Evolutionary conservation across 2,329 filamentous ascomycete species (phyloP).

Genomic region (Reticulascus tulasneorum): DNA sequence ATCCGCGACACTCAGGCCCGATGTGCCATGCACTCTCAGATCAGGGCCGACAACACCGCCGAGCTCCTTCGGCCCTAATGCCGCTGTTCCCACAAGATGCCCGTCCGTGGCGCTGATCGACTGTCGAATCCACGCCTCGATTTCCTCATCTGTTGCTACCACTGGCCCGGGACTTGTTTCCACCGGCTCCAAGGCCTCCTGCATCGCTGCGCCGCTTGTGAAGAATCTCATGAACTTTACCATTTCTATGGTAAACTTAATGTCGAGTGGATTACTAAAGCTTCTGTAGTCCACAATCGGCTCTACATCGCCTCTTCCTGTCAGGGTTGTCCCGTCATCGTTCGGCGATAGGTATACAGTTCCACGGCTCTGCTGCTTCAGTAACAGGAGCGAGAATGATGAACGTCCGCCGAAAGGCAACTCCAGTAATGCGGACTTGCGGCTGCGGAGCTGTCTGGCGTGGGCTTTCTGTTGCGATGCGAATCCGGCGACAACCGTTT

Average conservation of each 20-base stretch:
- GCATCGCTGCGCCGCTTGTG: constrained; percentile 21
- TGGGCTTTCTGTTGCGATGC: constrained; percentile 20
- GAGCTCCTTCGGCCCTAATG: constrained; percentile 36
- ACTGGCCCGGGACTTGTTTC: constrained; percentile 15
- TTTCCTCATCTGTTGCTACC: neutral
- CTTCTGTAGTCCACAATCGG: constrained; percentile 31
- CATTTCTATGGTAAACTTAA: constrained; percentile 20
- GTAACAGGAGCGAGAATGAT: constrained; percentile 17
- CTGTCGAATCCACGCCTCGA: neutral
- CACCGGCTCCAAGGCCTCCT: constrained; percentile 20
- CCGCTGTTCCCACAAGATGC: constrained; percentile 37
- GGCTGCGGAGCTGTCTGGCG: constrained; percentile 21
- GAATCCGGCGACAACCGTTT: constrained; percentile 20
- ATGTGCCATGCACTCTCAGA: constrained; percentile 29
- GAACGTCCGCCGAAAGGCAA: constrained; percentile 22
- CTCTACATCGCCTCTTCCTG: constrained; percentile 21
- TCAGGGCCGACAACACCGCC: constrained; percentile 31
- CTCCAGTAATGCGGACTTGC: constrained; percentile 24
- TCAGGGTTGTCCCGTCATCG: constrained; percentile 22
- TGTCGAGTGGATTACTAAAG: constrained; percentile 28
- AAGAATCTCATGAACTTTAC: constrained; percentile 25
- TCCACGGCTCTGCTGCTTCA: constrained; percentile 31
- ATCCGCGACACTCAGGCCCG: constrained; percentile 26
- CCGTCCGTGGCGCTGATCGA: neutral
- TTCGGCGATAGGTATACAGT: constrained; percentile 22